Conservation (phyloP, 2,329 filamentous ascomycete species). For the Arthrinium puccinioides region DNA sequence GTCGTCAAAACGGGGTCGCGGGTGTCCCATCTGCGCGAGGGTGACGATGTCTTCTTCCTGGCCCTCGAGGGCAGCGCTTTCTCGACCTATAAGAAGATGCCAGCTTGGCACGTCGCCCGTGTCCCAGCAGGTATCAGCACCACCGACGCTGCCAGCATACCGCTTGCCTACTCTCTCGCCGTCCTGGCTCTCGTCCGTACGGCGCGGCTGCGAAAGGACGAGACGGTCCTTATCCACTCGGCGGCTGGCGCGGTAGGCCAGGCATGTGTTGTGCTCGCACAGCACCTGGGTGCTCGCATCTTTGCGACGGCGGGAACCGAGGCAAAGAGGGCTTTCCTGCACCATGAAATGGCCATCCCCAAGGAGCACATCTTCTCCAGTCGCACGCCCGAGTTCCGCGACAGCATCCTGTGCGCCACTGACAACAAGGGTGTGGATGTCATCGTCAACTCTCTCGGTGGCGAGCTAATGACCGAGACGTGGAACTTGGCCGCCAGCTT, state of each 20-base stretch:
- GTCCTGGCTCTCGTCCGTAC: slow-evolving; percentile 2
- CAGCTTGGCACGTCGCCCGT: slow-evolving; percentile 7
- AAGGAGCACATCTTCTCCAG: slow-evolving; percentile 4
- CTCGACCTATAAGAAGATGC: slow-evolving; percentile 11
- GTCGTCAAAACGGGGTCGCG: slow-evolving; percentile 3
- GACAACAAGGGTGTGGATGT: slow-evolving; percentile 6
- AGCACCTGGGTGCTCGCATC: slow-evolving; percentile 3
- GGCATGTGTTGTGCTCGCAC: slow-evolving; percentile 4
- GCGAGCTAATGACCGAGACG: slow-evolving; percentile 6
- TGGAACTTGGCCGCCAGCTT: slow-evolving; percentile 19
- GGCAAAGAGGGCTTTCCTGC: slow-evolving; percentile 4
- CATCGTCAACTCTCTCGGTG: slow-evolving; percentile 6
- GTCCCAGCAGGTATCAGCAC: slow-evolving; percentile 4
- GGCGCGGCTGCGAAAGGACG: neutral
- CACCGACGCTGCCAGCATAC: slow-evolving; percentile 8
- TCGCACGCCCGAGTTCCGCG: slow-evolving; percentile 1
- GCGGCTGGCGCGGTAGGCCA: slow-evolving; percentile 6
- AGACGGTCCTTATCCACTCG: slow-evolving; percentile 6
- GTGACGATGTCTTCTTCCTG: slow-evolving; percentile 7
- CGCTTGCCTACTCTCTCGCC: slow-evolving; percentile 7
- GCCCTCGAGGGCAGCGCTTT: slow-evolving; percentile 8
- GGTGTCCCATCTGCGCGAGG: slow-evolving; percentile 3
- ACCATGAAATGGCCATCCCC: slow-evolving; percentile 1
- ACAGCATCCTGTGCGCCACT: slow-evolving; percentile 2
- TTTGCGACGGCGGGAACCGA: slow-evolving; percentile 4